Conservation (phyloP, 2,329 filamentous ascomycete genomes). For the Cladosporium colombiae region DNA sequence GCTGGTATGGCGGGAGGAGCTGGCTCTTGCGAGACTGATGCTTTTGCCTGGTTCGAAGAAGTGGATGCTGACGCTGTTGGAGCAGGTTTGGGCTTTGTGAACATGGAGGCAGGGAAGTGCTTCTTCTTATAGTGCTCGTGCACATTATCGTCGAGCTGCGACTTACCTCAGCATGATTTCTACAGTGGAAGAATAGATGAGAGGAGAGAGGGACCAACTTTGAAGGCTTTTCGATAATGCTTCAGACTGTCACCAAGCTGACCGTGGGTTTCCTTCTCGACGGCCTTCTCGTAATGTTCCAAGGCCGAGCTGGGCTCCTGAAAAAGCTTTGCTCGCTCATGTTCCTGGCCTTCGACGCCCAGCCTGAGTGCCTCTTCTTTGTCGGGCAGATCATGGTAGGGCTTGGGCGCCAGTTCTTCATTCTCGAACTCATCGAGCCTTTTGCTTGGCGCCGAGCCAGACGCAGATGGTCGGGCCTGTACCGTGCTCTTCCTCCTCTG, state of each 20-base stretch:
- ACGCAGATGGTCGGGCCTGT: constrained; percentile 15
- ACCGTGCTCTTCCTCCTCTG: constrained; percentile 6
- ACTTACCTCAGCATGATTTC: constrained; percentile 35
- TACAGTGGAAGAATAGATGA: constrained; percentile 19
- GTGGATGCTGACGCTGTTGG: constrained; percentile 50
- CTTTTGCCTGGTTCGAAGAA: constrained; percentile 53
- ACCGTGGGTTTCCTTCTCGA: constrained; percentile 82
- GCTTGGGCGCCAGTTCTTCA: constrained; percentile 37
- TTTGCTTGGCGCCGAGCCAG: constrained; percentile 29
- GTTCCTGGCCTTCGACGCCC: constrained; percentile 43
- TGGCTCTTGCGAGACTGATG: constrained; percentile 54
- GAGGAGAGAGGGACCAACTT: constrained; percentile 53
- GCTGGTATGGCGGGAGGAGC: constrained; percentile 46
- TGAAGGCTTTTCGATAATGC: constrained; percentile 87
- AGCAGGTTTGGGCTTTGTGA: constrained; percentile 44
- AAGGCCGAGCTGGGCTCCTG: constrained; percentile 72
- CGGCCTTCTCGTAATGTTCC: constrained; percentile 89
- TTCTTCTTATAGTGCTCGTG: constrained; percentile 88
- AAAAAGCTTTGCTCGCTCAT: constrained; percentile 34
- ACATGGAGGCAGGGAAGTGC: constrained; percentile 71
- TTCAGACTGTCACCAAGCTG: constrained; percentile 85
- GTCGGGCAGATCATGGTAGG: constrained; percentile 49
- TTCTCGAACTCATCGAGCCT: constrained; percentile 42
- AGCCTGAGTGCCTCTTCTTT: constrained; percentile 47
- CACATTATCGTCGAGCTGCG: constrained; percentile 76